These are phyloP conservation scores for Exophiala viscosa DNA, from an alignment of 2,329 filamentous ascomycete species.

Conservation along the genomic window DNA sequence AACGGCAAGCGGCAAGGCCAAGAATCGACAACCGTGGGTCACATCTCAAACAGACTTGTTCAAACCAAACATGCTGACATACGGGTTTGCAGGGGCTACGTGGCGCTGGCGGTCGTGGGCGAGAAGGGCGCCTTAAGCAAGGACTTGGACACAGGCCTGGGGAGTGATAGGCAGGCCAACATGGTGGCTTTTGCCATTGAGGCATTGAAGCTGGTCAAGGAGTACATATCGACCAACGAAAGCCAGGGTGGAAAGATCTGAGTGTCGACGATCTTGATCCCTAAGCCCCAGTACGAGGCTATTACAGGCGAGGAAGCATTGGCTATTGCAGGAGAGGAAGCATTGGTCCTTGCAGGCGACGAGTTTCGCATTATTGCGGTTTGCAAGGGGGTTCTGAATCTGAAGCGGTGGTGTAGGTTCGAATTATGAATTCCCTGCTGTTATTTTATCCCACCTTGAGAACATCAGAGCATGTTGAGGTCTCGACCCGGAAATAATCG, in stretches of 20 bases:
- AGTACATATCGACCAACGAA: conserved; percentile 45
- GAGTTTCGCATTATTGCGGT: too few species aligned
- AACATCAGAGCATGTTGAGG: too few species aligned
- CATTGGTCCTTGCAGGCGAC: not conserved
- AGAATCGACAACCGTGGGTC: conserved; percentile 54
- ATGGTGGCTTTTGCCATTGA: conserved; percentile 62
- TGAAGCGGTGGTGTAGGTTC: too few species aligned
- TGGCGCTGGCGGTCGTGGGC: conserved; percentile 57
- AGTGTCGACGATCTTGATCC: not conserved
- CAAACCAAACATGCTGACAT: conserved; percentile 9
- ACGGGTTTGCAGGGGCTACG: conserved; percentile 50
- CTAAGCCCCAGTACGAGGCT: not conserved
- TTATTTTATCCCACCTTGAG: too few species aligned
- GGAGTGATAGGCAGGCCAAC: conserved; percentile 54
- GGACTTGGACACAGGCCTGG: conserved; percentile 55
- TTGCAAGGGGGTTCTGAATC: too few species aligned
- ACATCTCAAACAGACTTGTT: not conserved
- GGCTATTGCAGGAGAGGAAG: not conserved
- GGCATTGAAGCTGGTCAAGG: conserved; percentile 53
- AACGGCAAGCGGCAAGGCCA: conserved; percentile 51
- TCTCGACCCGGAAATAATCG: too few species aligned
- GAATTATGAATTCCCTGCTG: too few species aligned
- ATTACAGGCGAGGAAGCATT: not conserved
- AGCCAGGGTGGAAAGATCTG: conserved; percentile 12
- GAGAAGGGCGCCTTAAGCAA: conserved; percentile 50